Conservation (phyloP, 2,329 filamentous ascomycete species). For the Penicillium oxalicum region DNA sequence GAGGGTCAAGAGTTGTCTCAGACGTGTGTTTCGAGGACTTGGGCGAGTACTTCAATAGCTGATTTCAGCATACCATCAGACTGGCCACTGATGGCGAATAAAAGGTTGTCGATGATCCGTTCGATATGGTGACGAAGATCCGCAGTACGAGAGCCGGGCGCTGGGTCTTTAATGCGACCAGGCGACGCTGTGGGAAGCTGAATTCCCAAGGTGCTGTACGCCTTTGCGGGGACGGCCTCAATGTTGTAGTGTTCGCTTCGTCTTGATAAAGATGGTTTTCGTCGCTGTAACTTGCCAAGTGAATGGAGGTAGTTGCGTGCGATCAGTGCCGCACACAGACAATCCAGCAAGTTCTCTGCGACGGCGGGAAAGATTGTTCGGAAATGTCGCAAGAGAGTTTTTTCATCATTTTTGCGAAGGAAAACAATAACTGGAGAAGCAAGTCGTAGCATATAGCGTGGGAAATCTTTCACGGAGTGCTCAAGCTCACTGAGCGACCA, state of each 20-base stretch:
- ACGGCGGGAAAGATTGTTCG: conserved; percentile 32
- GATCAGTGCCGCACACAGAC: conserved; percentile 33
- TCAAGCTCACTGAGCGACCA: conserved; percentile 38
- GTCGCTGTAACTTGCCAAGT: conserved; percentile 23
- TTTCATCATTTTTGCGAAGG: conserved; percentile 34
- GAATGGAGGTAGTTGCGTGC: conserved; percentile 35
- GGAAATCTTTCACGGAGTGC: conserved; percentile 32
- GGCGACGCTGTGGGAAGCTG: conserved; percentile 24
- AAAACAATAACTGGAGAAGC: conserved; percentile 37
- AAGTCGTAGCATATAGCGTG: conserved; percentile 31
- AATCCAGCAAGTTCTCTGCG: conserved; percentile 30
- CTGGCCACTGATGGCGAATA: conserved; percentile 33
- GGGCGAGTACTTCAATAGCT: conserved; percentile 32
- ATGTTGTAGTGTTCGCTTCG: conserved; percentile 18
- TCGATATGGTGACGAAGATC: conserved; percentile 31
- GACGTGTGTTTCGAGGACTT: conserved; percentile 33
- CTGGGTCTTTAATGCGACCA: conserved; percentile 24
- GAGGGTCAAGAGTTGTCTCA: conserved; percentile 4
- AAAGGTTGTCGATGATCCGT: conserved; percentile 31
- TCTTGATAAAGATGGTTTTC: conserved; percentile 15
- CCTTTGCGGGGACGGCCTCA: conserved; percentile 31
- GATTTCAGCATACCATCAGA: conserved; percentile 33
- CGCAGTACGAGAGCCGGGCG: conserved; percentile 25
- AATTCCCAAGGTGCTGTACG: conserved; percentile 29
- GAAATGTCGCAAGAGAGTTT: conserved; percentile 29